Conservation (phyloP, 2,329 filamentous ascomycete genomes). For the Aspergillus proliferans region DNA sequence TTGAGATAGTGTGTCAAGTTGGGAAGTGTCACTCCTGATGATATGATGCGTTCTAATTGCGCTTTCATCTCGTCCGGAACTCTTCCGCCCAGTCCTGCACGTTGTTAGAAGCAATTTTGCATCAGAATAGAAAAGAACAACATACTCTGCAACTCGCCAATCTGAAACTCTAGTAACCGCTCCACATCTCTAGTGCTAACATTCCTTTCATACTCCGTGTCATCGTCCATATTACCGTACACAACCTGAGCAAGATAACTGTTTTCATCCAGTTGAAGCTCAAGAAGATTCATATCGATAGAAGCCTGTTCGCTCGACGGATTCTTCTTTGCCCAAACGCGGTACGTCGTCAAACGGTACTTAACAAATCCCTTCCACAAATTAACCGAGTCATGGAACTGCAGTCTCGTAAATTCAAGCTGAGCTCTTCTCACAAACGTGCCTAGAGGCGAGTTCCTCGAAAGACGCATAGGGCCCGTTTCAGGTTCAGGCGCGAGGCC, state of each 20-base stretch:
- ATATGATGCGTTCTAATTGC: conserved; percentile 64
- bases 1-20: conserved; percentile 70
- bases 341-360: conserved; percentile 70
- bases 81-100: conserved; percentile 64
- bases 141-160: conserved; percentile 76
- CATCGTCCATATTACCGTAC: conserved; percentile 44
- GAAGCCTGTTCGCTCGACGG: conserved; percentile 42
- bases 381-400: conserved; percentile 69
- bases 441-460: conserved; percentile 72
- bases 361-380: conserved; percentile 78
- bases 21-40: conserved; percentile 61
- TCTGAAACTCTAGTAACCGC: conserved; percentile 76
- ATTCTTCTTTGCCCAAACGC: conserved; percentile 52
- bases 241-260: conserved; percentile 45
- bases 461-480: conserved; percentile 54
- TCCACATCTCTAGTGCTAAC: conserved; percentile 77
- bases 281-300: conserved; percentile 58
- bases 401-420: conserved; percentile 72
- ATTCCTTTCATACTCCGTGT: conserved; percentile 34
- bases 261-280: conserved; percentile 50
- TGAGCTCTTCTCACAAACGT: conserved; percentile 69
- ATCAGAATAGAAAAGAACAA: conserved; percentile 16
- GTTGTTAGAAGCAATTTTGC: conserved; percentile 15
- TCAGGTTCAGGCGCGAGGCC: conserved; percentile 47
- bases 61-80: conserved; percentile 67